Conservation (phyloP, 2,329 filamentous ascomycete species). For the Sphaerulina musiva region DNA sequence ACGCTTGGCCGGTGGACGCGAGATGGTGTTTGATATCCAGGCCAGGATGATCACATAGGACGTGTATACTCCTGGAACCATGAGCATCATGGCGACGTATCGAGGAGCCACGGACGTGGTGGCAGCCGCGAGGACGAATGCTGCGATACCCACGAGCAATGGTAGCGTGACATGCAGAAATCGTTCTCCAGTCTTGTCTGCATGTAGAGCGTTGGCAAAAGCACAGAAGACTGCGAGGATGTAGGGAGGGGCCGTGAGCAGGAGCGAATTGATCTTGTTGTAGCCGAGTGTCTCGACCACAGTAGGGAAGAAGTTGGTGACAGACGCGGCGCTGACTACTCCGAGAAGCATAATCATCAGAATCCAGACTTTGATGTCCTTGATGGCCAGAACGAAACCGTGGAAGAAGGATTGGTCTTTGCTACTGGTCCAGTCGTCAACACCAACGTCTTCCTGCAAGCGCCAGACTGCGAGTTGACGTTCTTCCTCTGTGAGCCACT, state of each 20-base stretch:
- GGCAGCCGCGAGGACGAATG: slow-evolving; percentile 30
- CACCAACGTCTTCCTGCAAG: slow-evolving; percentile 31
- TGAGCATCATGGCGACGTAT: slow-evolving; percentile 34
- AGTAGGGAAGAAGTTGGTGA: slow-evolving; percentile 33
- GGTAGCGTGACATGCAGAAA: slow-evolving; percentile 36
- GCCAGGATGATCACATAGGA: slow-evolving; percentile 61
- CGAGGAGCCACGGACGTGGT: slow-evolving; percentile 27
- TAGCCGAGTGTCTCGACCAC: slow-evolving; percentile 33
- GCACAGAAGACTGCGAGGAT: slow-evolving; percentile 32
- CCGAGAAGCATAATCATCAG: slow-evolving; percentile 35
- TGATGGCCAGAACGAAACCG: slow-evolving; percentile 30
- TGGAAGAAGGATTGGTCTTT: slow-evolving; percentile 31
- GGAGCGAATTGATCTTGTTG: slow-evolving; percentile 28
- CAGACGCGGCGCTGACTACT: slow-evolving; percentile 31
- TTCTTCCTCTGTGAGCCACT: slow-evolving; percentile 30
- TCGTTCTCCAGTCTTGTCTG: slow-evolving; percentile 37
- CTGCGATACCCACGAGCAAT: slow-evolving; percentile 26
- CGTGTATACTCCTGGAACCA: slow-evolving; percentile 51
- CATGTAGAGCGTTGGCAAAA: slow-evolving; percentile 35
- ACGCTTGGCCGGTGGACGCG: slow-evolving; percentile 68
- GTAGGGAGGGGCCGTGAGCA: slow-evolving; percentile 34
- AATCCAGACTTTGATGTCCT: slow-evolving; percentile 33
- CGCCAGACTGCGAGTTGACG: slow-evolving; percentile 30
- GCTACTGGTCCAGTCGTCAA: slow-evolving; percentile 29
- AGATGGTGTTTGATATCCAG: slow-evolving; percentile 72